A percentile compares a stretch with the other conserved stretches of the same genome.
phyloP scores from a whole-genome alignment of 805 yeast genomes.

The Hanseniaspora vineae region DNA sequence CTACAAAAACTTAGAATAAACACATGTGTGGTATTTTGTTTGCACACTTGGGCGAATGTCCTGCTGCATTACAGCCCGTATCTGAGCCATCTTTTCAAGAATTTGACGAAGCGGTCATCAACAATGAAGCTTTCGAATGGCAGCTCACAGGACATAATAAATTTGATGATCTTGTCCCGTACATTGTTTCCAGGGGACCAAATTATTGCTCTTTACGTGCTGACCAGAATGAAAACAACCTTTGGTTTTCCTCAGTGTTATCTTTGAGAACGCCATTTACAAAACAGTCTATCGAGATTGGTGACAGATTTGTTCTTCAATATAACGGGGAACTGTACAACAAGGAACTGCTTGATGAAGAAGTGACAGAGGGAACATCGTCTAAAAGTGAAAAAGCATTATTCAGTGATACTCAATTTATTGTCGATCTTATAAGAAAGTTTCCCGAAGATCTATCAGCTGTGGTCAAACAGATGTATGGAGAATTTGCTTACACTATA shows the following conservation, averaged over 20 bases:
- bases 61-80: no score
- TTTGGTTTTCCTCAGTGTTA: slow-evolving; percentile 57
- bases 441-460: slow-evolving; percentile 29
- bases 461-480: slow-evolving; percentile 30
- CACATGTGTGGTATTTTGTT: slow-evolving; percentile 54
- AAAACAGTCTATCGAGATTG: slow-evolving; percentile 45
- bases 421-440: slow-evolving; percentile 26
- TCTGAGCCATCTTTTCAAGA: not conserved
- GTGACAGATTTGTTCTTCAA: slow-evolving; percentile 38
- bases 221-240: slow-evolving; percentile 7
- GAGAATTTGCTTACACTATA: slow-evolving; percentile 68
- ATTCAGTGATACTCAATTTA: slow-evolving; percentile 52
- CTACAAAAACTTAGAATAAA: no score
- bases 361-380: slow-evolving; percentile 2
- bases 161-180: slow-evolving; percentile 29
- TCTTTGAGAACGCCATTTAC: slow-evolving; percentile 72
- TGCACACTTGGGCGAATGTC: slow-evolving; percentile 11
- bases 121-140: slow-evolving; percentile 1
- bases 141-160: not conserved
- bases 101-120: not conserved
- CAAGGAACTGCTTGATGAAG: slow-evolving; percentile 26
- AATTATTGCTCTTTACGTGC: slow-evolving; percentile 31
- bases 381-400: no score
- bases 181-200: slow-evolving; percentile 51
- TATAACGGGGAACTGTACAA: slow-evolving; percentile 90